Conservation (phyloP, 2,329 filamentous ascomycete genomes). For the Aspergillus clavatus region DNA sequence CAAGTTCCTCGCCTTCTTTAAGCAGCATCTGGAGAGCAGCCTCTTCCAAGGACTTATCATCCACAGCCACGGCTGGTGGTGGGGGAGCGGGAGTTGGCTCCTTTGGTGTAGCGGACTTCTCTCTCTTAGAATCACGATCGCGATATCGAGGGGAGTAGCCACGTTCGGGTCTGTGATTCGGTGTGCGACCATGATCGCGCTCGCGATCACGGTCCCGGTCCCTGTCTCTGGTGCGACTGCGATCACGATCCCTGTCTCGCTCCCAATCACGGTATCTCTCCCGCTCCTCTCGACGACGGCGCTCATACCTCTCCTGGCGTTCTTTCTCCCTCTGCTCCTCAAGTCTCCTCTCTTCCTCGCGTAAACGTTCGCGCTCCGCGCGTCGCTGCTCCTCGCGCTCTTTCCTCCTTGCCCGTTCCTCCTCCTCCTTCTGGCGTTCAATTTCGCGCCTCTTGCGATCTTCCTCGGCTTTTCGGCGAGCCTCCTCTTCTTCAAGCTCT, state of each 20-base stretch:
- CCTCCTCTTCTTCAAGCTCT: slow-evolving; percentile 45
- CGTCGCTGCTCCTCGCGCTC: slow-evolving; percentile 47
- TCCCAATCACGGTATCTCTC: slow-evolving; percentile 42
- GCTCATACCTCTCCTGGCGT: slow-evolving; percentile 44
- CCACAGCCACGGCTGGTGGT: slow-evolving; percentile 32
- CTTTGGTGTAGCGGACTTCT: slow-evolving; percentile 31
- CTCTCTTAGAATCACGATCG: slow-evolving; percentile 29
- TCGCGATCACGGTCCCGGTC: slow-evolving; percentile 23
- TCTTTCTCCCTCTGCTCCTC: slow-evolving; percentile 51
- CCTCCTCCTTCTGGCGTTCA: slow-evolving; percentile 41
- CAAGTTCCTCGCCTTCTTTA: slow-evolving; percentile 51
- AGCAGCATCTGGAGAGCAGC: slow-evolving; percentile 51
- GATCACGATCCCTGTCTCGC: slow-evolving; percentile 30
- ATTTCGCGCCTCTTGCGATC: slow-evolving; percentile 40
- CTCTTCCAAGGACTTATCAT: slow-evolving; percentile 53
- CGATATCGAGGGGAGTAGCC: slow-evolving; percentile 25
- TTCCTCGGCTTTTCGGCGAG: slow-evolving; percentile 40
- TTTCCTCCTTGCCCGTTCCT: slow-evolving; percentile 47
- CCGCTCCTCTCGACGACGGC: slow-evolving; percentile 42
- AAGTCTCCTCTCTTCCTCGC: slow-evolving; percentile 49
- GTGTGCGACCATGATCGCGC: slow-evolving; percentile 29
- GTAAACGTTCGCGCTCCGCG: slow-evolving; percentile 47
- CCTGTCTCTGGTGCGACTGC: slow-evolving; percentile 32
- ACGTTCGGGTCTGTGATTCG: slow-evolving; percentile 30
- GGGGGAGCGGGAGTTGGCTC: slow-evolving; percentile 27